Conservation (phyloP, 192 early-diverging fungal species). For the Cladochytrium replicatum region DNA sequence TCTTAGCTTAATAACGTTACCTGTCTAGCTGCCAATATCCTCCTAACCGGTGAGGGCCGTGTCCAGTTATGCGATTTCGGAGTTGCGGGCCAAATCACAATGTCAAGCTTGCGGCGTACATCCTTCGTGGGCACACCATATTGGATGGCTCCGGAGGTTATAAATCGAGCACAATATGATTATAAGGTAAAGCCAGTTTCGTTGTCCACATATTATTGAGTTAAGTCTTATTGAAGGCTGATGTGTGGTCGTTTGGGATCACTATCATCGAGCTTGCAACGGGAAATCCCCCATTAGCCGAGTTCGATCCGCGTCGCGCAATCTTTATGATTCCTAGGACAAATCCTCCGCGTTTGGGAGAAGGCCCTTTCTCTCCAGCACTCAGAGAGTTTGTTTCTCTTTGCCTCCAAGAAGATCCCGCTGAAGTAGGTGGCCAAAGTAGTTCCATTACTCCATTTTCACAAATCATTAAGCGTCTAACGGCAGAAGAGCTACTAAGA, state of each 20-base stretch:
- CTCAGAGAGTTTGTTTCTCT: conserved; percentile 82
- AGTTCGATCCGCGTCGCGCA: conserved; percentile 82
- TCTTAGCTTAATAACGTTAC: neutral
- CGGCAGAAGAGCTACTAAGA: conserved; percentile 78
- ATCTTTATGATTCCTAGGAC: conserved; percentile 80
- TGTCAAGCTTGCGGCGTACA: conserved; percentile 12
- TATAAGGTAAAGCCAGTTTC: conserved; percentile 68
- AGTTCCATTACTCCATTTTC: neutral
- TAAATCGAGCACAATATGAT: conserved; percentile 58
- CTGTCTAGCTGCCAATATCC: conserved; percentile 56
- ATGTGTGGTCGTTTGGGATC: conserved; percentile 98
- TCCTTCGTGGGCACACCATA: conserved; percentile 85
- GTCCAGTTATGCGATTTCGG: conserved; percentile 56
- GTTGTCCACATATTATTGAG: neutral
- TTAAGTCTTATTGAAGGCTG: conserved; percentile 50
- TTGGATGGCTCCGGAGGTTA: conserved; percentile 56
- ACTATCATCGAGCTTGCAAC: conserved; percentile 95
- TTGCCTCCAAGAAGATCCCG: conserved; percentile 81
- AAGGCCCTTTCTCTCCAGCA: conserved; percentile 63
- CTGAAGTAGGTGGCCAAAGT: conserved; percentile 39
- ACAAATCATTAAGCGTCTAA: conserved; percentile 51
- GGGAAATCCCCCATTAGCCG: conserved; percentile 87
- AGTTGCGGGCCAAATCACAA: conserved; percentile 47
- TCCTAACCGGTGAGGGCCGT: conserved; percentile 36
- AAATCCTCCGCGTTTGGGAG: conserved; percentile 64